These are phyloP conservation scores for Saccharomycopsis sp. DNA, from an alignment of 805 yeast genomes.

Conservation along the genomic window DNA sequence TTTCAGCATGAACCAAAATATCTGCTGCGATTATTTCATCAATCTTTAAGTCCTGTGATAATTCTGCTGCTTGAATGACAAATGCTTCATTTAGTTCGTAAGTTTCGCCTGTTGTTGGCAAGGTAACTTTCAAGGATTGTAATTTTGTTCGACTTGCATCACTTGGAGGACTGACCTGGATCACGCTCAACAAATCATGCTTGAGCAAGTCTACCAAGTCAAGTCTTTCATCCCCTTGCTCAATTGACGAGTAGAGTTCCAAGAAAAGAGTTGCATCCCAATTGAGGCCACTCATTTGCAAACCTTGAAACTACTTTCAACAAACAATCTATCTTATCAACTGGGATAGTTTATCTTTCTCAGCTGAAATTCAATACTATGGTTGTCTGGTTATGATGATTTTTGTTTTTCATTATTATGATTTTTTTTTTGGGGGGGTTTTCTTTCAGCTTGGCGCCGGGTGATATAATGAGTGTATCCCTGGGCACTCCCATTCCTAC, in stretches of 20 bases:
- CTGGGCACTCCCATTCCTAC: too few species aligned
- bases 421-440: too few species aligned
- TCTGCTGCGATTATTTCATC: slow-evolving; percentile 77
- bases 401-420: too few species aligned
- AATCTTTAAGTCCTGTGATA: slow-evolving; percentile 58
- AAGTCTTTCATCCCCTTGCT: background rate
- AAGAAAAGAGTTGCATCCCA: slow-evolving; percentile 14
- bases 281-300: slow-evolving; percentile 5
- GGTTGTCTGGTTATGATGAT: too few species aligned
- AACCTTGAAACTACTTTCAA: too few species aligned
- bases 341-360: too few species aligned
- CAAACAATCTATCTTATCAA: too few species aligned
- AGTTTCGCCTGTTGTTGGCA: background rate
- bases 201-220: slow-evolving; percentile 4
- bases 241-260: slow-evolving; percentile 6
- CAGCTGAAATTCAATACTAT: too few species aligned
- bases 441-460: too few species aligned
- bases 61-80: slow-evolving; percentile 44
- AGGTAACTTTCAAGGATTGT: slow-evolving; percentile 6
- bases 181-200: slow-evolving; percentile 9
- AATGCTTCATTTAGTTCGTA: slow-evolving; percentile 60
- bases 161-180: slow-evolving; percentile 3
- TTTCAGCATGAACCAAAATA: slow-evolving; percentile 42
- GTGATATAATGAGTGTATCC: too few species aligned
- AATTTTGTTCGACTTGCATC: slow-evolving; percentile 8